These are phyloP conservation scores for Conticribra weissflogii DNA, from an alignment of 108 stramenopile genomes.

Conservation along the genomic window DNA sequence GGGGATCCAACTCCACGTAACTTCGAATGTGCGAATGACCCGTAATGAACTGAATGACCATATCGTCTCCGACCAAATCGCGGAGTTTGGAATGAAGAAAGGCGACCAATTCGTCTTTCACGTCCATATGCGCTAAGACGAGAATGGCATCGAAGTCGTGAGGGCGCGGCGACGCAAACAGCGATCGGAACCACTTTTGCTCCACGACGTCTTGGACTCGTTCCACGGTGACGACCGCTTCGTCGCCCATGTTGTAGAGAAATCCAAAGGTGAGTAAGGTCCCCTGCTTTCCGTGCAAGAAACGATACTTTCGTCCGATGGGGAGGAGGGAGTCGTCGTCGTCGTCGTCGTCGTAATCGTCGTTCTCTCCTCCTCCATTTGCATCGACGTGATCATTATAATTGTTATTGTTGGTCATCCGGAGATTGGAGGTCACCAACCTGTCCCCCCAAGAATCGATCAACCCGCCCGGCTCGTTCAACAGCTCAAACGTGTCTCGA, in stretches of 20 bases:
- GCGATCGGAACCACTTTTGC: constrained; percentile 63
- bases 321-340: constrained; percentile 20
- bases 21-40: constrained; percentile 75
- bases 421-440: constrained; percentile 76
- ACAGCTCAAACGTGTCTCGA: constrained; percentile 37
- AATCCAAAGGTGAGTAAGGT: constrained; percentile 77
- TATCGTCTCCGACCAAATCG: constrained; percentile 41
- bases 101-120: constrained; percentile 56
- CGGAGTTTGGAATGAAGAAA: constrained; percentile 56
- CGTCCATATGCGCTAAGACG: constrained; percentile 82
- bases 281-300: constrained; percentile 59
- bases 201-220: constrained; percentile 53
- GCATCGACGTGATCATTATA: background rate
- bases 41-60: constrained; percentile 82
- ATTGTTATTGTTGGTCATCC: constrained; percentile 1
- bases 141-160: constrained; percentile 70
- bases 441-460: constrained; percentile 72
- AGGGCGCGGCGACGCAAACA: constrained; percentile 24
- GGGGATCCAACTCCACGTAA: constrained; percentile 38
- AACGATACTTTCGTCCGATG: constrained; percentile 55
- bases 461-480: constrained; percentile 60
- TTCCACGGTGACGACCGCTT: constrained; percentile 48
- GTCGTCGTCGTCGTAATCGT: background rate
- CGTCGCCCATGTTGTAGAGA: constrained; percentile 62
- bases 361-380: background rate